Evolutionary conservation across 345 rosid species (phyloP).

Genomic region (Noccaea bulbosa): DNA sequence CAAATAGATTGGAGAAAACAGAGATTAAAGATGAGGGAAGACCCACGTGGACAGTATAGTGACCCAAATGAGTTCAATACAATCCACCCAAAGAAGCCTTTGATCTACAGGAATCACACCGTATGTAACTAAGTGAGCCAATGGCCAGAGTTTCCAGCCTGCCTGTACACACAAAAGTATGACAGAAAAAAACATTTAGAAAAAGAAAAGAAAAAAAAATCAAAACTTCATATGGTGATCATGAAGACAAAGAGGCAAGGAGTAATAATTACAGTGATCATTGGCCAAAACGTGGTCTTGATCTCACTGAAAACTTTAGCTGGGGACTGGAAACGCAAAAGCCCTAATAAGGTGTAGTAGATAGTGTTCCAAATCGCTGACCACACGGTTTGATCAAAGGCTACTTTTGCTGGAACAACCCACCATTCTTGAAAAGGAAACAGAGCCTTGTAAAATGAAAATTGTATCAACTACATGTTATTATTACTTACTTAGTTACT

Average conservation of each 20-base stretch:
- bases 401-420: constrained; percentile 92
- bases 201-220: background rate
- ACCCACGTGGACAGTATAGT: constrained; percentile 84
- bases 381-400: constrained; percentile 90
- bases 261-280: constrained; percentile 66
- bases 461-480: background rate
- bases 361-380: constrained; percentile 87
- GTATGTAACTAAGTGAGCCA: constrained; percentile 85
- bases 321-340: constrained; percentile 75
- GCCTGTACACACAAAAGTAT: constrained; percentile 53
- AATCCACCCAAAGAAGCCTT: constrained; percentile 97
- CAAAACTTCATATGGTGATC: constrained; percentile 7
- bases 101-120: constrained; percentile 83
- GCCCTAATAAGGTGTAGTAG: constrained; percentile 68
- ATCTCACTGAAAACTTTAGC: constrained; percentile 58
- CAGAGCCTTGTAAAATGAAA: constrained; percentile 54
- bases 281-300: constrained; percentile 70
- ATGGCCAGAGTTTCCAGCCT: constrained; percentile 98
- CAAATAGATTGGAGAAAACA: constrained; percentile 10
- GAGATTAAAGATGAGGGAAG: constrained; percentile 17
- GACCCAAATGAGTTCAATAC: constrained; percentile 94
- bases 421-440: constrained; percentile 90
- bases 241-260: constrained; percentile 9
- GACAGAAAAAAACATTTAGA: background rate
- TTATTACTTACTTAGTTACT: too few relatives aligned